Evolutionary conservation across 2,329 filamentous ascomycete genomes (phyloP), one percentile per base, ranked within the genome.

Genomic region (Dactylellina leptospora): DNA sequence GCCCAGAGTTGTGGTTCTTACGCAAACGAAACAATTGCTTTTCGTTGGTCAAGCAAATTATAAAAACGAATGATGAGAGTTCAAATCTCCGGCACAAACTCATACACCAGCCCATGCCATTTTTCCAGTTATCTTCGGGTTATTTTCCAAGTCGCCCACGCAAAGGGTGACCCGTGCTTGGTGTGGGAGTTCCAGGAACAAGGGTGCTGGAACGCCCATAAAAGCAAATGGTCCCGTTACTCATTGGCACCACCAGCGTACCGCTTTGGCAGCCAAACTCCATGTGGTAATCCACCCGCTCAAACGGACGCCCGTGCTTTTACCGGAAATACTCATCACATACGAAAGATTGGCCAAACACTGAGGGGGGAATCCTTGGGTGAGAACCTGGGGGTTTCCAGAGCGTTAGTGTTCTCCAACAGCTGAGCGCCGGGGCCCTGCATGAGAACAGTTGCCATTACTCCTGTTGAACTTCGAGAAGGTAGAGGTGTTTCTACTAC

Each of bases 111-210:
- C 51, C 50, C 44, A 40, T 61, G 56, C 33, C 8, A 50, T 53
- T 47, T 66, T 63, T 47, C 53, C 59, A 72, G 55, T 22, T 44
- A 64, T 55, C 51, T 36, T 72, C 68, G 68, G 68, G 68, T 36
- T 64, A 64, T 72, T 72, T 72, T 38, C 36, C 23, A 58, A 13
- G n/a, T 38, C 40, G 30, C 58, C 68, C 68, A 72, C 68, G 16
- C 59, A 64, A 60, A 64, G 42, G 40, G 45, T 72, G 68, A 59
- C 59, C 53, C 59, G 53, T 72, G 68, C 68, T 72, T 72, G 68
- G 68, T 72, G 68, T 72, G 68, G 68, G 68, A 72, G 59, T 72
- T 72, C 68, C 68, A 72, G 53, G 50, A 20, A 55, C 68, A 72
- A 64, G 68, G 68, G 59, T 72, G 45, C 40, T 48, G 53, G 51